Percentiles rank a stretch among this genome's conserved stretches.
Conservation (phyloP, 1,284 basidiomycete species). For the Fomitopsis betulina region DNA sequence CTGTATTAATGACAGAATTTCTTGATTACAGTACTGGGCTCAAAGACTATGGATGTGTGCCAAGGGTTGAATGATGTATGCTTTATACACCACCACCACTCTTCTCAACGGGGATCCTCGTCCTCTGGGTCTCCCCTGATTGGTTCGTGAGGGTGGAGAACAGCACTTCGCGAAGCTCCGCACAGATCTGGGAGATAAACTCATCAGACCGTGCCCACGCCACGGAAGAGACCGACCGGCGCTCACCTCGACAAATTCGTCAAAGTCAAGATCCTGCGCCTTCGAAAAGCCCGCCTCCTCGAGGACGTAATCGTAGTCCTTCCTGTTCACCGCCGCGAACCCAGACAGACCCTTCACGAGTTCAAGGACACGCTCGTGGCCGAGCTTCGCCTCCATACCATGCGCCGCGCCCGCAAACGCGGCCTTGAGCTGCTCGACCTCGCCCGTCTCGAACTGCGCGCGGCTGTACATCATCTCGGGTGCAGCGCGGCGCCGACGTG, state of each 20-base stretch:
- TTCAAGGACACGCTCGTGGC: constrained; percentile 35
- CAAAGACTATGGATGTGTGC: background rate
- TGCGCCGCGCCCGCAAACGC: constrained; percentile 47
- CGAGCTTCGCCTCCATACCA: constrained; percentile 25
- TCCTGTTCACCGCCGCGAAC: constrained; percentile 47
- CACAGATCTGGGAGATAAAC: constrained; percentile 56
- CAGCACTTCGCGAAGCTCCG: constrained; percentile 76
- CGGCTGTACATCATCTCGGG: constrained; percentile 41
- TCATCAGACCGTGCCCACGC: background rate
- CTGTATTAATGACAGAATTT: background rate
- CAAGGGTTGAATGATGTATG: background rate
- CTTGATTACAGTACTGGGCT: background rate
- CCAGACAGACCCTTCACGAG: constrained; percentile 44
- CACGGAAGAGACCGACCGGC: background rate
- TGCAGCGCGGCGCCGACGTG: constrained; percentile 23
- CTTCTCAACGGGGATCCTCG: constrained; percentile 80
- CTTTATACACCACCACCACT: constrained; percentile 76
- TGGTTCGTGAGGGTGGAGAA: constrained; percentile 43
- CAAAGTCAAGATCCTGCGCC: constrained; percentile 57
- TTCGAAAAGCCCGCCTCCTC: constrained; percentile 68
- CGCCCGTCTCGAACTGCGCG: constrained; percentile 65
- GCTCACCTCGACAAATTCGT: constrained; percentile 76
- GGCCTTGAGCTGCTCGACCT: constrained; percentile 55
- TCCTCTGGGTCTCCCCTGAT: constrained; percentile 38
- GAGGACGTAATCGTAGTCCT: constrained; percentile 70